Conservation (phyloP, 495 filamentous ascomycete genomes). For the Annulohypoxylon nitens region DNA sequence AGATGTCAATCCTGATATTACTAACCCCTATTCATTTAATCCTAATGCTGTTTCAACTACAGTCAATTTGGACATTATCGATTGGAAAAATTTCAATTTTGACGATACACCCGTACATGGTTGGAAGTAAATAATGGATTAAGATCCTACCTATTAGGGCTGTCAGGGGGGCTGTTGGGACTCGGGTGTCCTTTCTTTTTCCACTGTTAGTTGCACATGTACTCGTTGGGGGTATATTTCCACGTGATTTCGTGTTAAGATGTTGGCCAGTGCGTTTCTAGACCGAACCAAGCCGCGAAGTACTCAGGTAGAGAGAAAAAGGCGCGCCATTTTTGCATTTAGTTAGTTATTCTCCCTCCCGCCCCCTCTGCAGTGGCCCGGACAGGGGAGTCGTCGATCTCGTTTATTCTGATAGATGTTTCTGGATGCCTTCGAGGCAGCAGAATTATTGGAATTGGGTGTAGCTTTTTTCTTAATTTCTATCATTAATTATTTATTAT, state of each 20-base stretch:
- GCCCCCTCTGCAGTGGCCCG: background rate
- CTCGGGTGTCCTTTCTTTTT: no score
- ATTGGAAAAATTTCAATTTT: no score
- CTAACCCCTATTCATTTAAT: no score
- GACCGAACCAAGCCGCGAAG: conserved; percentile 13
- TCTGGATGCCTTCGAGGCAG: conserved; percentile 4
- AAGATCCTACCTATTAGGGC: no score
- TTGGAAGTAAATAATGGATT: no score
- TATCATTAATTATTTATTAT: conserved; percentile 8
- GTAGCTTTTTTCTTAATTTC: background rate
- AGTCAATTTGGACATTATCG: no score
- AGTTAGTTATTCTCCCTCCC: conserved; percentile 14
- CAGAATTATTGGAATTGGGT: conserved; percentile 5
- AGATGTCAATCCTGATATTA: no score
- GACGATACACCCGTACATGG: no score
- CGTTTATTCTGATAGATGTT: conserved; percentile 4
- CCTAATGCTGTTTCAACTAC: no score
- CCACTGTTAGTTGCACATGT: no score
- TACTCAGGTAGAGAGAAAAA: conserved; percentile 17
- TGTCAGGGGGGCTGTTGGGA: no score
- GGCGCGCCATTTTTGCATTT: conserved; percentile 43
- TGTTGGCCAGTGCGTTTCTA: conserved; percentile 22
- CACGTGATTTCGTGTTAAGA: conserved; percentile 49
- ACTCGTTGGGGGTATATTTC: no score
- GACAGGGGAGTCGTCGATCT: conserved; percentile 39